These are phyloP conservation scores for Plectosphaerella plurivora DNA, from an alignment of 2,329 filamentous ascomycete species.

Conservation along the genomic window DNA sequence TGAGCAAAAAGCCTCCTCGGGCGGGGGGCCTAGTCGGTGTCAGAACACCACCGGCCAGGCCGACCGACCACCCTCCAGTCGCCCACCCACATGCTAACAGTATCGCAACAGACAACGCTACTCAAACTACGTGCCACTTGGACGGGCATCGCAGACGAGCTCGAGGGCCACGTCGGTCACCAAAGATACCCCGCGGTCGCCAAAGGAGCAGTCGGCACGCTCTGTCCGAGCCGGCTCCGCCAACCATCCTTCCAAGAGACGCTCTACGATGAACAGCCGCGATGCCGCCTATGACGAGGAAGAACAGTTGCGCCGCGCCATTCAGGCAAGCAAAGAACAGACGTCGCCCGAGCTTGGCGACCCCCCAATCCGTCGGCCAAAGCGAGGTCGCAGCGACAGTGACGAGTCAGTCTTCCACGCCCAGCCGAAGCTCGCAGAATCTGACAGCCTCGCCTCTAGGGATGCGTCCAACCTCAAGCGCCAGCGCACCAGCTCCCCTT, in stretches of 20 bases:
- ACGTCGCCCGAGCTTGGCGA: slow-evolving; percentile 50
- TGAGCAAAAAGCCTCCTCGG: slow-evolving; percentile 42
- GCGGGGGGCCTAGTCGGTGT: not conserved
- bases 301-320: slow-evolving; percentile 79
- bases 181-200: slow-evolving; percentile 56
- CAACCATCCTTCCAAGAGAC: slow-evolving; percentile 67
- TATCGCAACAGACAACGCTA: slow-evolving; percentile 52
- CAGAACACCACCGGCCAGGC: not conserved
- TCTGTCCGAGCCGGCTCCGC: slow-evolving; percentile 47
- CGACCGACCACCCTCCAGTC: not conserved
- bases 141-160: slow-evolving; percentile 49
- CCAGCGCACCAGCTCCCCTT: slow-evolving; percentile 76
- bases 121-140: slow-evolving; percentile 60
- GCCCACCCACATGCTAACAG: slow-evolving; percentile 2
- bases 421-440: too few relatives aligned
- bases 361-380: slow-evolving; percentile 58
- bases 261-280: slow-evolving; percentile 96
- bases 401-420: slow-evolving; percentile 69
- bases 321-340: slow-evolving; percentile 92
- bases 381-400: slow-evolving; percentile 83
- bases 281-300: slow-evolving; percentile 95
- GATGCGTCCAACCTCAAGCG: slow-evolving; percentile 70
- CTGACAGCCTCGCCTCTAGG: slow-evolving; percentile 22
- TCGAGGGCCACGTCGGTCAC: slow-evolving; percentile 62
- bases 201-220: slow-evolving; percentile 50